Evolutionary conservation across 2,329 filamentous ascomycete genomes (phyloP), one percentile per base, ranked within the genome.

Genomic region (Aspergillus versicolor): DNA sequence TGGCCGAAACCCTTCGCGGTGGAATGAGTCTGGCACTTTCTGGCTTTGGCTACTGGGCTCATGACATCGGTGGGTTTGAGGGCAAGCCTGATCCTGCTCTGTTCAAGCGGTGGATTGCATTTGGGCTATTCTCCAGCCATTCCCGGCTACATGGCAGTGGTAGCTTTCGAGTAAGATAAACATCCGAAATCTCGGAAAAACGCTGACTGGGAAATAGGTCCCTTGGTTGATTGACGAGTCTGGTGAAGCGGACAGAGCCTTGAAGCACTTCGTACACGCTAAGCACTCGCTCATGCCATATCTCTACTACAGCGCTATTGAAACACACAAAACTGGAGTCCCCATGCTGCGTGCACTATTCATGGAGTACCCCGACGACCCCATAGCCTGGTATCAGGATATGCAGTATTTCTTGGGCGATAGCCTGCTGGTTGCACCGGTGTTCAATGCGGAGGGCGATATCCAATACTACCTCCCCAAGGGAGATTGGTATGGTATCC

Each of bases 211-310:
- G 27, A 30, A 54, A 27, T 46, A 52, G 51, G 51, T 58, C 17
- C 56, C 56, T 40, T 58, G 56, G 56, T 32, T 58, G 1, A 58
- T 58, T 27, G 56, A 54, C 11, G 45, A 46, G 13, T 30, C 46
- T n/a, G 51, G 51, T 3, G 50, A 54, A 22, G 45, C 51, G 3
- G 56, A 54, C 46, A 50, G 46, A 15, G 56, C 54, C 12, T 40
- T 58, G 17, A 49, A 54, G 27, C 6, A 54, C 30, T 58, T 58
- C 22, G 56, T 58, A 6, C 43, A 40, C 19, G n/a, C 11, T 13
- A 58, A 58, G 17, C 51, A 54, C 40, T 54, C 50, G 3, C 56
- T 58, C 56, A 58, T 58, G 56, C 56, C 56, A 3, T 58, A 58
- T 21, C 45, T 58, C 3, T 58, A 52, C 32, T 37, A 46, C 21